Percentiles rank a stretch among this genome's conserved stretches.
Conservation (phyloP, 345 rosid genomes). For the Lepidium didymum region DNA sequence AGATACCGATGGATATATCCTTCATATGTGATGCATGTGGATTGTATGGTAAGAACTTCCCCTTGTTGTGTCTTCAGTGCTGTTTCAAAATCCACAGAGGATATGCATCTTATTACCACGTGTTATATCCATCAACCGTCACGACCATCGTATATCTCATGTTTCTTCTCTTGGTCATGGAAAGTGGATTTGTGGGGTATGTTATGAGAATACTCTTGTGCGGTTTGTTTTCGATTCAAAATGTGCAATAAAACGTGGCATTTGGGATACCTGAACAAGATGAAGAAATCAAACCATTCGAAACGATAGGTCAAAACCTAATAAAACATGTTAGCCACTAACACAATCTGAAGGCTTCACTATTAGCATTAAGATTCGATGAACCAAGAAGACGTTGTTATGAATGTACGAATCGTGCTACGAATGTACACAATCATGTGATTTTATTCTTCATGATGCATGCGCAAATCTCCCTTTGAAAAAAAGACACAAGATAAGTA, state of each 20-base stretch:
- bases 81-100: background rate
- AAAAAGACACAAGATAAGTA: background rate
- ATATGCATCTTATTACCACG: background rate
- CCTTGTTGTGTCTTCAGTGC: background rate
- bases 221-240: background rate
- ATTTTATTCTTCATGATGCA: background rate
- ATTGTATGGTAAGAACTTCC: too few species aligned
- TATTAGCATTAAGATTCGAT: background rate
- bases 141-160: background rate
- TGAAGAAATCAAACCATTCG: background rate
- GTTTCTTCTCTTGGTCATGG: background rate
- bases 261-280: background rate
- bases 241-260: background rate
- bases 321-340: background rate
- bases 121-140: background rate
- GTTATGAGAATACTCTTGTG: background rate
- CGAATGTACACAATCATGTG: background rate
- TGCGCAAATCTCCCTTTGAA: background rate
- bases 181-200: background rate
- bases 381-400: background rate
- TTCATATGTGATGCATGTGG: constrained; percentile 2
- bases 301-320: background rate
- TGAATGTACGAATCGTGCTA: background rate
- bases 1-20: background rate
- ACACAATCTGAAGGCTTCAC: background rate